Percentiles rank a stretch among this genome's conserved stretches.
phyloP scores from a whole-genome alignment of 441 rosid species.

The Pelargonium cotyledonis region DNA sequence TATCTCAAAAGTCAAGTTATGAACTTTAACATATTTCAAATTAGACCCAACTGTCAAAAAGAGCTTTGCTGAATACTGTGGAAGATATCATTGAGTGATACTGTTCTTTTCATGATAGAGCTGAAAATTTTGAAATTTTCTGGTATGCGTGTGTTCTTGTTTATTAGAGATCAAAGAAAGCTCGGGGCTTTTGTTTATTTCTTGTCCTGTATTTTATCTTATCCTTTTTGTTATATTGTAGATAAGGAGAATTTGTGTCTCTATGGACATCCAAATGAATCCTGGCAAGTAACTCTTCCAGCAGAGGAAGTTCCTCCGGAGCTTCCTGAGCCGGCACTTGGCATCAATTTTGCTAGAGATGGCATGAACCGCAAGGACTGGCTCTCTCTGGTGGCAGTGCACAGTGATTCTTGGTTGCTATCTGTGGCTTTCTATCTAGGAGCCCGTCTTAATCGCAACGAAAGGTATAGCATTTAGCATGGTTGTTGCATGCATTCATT shows the following conservation, averaged over 20 bases:
- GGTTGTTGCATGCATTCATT: neutral
- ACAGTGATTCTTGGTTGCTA: conserved; percentile 95
- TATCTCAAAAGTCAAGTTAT: neutral
- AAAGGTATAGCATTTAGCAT: conserved; percentile 46
- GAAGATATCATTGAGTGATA: neutral
- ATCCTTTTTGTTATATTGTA: conserved; percentile 24
- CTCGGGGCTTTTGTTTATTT: neutral
- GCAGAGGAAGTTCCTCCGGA: conserved; percentile 97
- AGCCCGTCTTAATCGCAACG: conserved; percentile 82
- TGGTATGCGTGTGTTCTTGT: neutral
- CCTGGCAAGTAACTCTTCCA: conserved; percentile 94
- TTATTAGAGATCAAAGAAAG: neutral
- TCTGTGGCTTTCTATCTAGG: conserved; percentile 88
- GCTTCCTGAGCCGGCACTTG: conserved; percentile 94
- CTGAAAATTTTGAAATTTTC: neutral
- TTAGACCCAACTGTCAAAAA: neutral
- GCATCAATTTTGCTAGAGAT: conserved; percentile 94
- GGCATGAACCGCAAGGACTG: conserved; percentile 96
- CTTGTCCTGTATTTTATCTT: conserved; percentile 6
- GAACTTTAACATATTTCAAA: neutral
- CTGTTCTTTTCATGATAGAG: neutral
- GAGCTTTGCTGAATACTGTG: neutral
- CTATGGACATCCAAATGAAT: conserved; percentile 83
- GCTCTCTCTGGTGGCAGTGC: conserved; percentile 90
- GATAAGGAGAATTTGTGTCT: conserved; percentile 91